Evolutionary conservation across 306 rosid genomes (phyloP).

Genomic region (Oxytropis ochrocephala): DNA sequence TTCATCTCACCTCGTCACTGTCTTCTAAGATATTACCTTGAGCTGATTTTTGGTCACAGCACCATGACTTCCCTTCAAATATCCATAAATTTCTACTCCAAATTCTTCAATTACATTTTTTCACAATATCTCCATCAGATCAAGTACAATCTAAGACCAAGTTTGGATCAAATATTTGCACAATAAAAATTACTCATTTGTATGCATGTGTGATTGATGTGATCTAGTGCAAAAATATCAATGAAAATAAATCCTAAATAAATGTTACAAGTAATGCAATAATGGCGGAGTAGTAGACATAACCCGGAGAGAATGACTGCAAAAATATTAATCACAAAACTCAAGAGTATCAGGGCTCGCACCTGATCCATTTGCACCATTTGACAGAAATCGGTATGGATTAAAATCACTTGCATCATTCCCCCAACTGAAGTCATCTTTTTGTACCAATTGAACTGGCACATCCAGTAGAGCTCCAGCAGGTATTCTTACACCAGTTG

Average conservation of each 20-base stretch:
- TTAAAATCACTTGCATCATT: conserved; percentile 55
- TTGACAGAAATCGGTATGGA: conserved; percentile 66
- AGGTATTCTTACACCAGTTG: conserved; percentile 60
- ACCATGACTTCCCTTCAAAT: too few relatives aligned
- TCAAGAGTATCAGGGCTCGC: background rate
- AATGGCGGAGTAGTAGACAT: background rate
- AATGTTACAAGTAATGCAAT: background rate
- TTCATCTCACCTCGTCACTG: background rate
- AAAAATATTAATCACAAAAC: background rate
- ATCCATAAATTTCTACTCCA: too few relatives aligned
- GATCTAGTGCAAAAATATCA: background rate
- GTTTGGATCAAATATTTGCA: background rate
- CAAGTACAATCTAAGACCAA: background rate
- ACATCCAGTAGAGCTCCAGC: conserved; percentile 64
- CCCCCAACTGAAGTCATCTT: conserved; percentile 69
- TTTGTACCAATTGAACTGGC: conserved; percentile 65
- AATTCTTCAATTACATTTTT: too few relatives aligned
- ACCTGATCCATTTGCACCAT: conserved; percentile 34
- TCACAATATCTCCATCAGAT: background rate
- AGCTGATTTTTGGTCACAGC: background rate
- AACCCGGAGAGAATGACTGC: background rate
- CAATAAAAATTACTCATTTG: background rate
- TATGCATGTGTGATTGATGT: background rate
- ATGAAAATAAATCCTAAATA: background rate
- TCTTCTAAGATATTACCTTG: background rate